Evolutionary conservation across 495 filamentous ascomycete genomes (phyloP), one percentile per base, ranked within the genome.

Genomic region (Penicillium maclennaniae): DNA sequence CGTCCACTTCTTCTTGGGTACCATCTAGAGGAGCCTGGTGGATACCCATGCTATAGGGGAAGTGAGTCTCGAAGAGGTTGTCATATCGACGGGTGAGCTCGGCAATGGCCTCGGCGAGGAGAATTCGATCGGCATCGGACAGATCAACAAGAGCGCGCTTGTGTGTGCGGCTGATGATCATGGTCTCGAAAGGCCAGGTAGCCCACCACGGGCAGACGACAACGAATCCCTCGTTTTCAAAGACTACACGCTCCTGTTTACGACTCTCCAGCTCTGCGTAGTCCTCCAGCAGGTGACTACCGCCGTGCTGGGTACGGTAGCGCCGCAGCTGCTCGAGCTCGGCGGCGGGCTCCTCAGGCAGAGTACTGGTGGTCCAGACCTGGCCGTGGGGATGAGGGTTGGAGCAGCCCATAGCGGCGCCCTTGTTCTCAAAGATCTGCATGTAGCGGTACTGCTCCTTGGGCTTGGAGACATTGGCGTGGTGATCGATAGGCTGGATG

Each of bases 401-500:
- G 3, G 93, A 97, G 79, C 93, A 98, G 27, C 93, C 93, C 93
- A 98, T 98, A 5, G 93, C 89, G 0, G 88, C 85, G 43, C 93
- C 93, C 74, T 98, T 98, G 76, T 98, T 98, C 72, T 98, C 93
- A 55, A 98, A 97, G 58, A 98, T 97, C 70, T 98, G 93, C 92
- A 98, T 97, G 70, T 95, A 97, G 43, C 85, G 83, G 61, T 95
- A 90, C 69, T 97, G 91, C 49, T 87, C 79, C 43, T 81, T 84
- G 6, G 91, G 83, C 28, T 76, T 73, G 16, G 69, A 47, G 60
- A 77, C 15, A 63, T 65, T 63, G 64, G 71, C 53, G 56, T 70
- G 57, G 55, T 79, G 75, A 55, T 75, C 61, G 27, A 66, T 50
- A 14, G 85, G 79, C 10, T 78, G 71, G 25, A 80, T 59, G 6